Evolutionary conservation across 2,329 filamentous ascomycete species (phyloP).

Genomic region (Mollisia scopiformis): DNA sequence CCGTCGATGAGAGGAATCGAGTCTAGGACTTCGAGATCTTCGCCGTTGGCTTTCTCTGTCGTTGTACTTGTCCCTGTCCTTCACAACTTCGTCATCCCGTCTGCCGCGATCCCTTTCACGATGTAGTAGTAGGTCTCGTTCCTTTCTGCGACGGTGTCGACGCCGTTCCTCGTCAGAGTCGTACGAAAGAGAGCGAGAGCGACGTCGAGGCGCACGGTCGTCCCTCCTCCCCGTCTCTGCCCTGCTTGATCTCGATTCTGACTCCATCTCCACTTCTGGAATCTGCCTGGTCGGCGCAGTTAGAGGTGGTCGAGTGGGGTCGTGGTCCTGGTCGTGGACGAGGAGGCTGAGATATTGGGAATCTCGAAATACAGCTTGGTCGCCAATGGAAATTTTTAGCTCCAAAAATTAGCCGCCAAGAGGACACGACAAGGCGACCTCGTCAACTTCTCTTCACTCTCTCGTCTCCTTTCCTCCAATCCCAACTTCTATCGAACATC

Average conservation of each 20-base stretch:
- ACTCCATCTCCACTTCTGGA: conserved; percentile 22
- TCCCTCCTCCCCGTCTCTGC: conserved; percentile 27
- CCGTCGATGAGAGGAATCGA: conserved; percentile 23
- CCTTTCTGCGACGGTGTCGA: conserved; percentile 11
- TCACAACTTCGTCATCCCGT: conserved; percentile 3
- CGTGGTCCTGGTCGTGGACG: conserved; percentile 4
- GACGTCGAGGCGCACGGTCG: conserved; percentile 15
- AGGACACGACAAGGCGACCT: not conserved
- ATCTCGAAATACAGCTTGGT: not conserved
- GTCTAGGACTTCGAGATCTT: conserved; percentile 34
- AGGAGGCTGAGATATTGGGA: conserved; percentile 1
- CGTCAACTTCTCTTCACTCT: not conserved
- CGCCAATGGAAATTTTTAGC: conserved; percentile 1
- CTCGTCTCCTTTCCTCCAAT: not conserved
- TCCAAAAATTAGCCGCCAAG: not conserved
- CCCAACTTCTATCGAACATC: not conserved
- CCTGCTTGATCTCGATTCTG: conserved; percentile 7
- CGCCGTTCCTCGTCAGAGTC: conserved; percentile 31
- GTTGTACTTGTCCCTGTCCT: conserved; percentile 21
- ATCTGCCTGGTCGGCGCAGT: not conserved
- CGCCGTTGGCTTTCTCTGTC: conserved; percentile 30
- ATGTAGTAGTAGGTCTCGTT: conserved; percentile 10
- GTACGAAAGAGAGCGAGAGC: conserved; percentile 29
- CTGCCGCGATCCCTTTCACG: conserved; percentile 5
- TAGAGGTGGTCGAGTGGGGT: conserved; percentile 1